Evolutionary conservation across 2,329 filamentous ascomycete genomes (phyloP).

Genomic region (Dichotomopilus funicola): DNA sequence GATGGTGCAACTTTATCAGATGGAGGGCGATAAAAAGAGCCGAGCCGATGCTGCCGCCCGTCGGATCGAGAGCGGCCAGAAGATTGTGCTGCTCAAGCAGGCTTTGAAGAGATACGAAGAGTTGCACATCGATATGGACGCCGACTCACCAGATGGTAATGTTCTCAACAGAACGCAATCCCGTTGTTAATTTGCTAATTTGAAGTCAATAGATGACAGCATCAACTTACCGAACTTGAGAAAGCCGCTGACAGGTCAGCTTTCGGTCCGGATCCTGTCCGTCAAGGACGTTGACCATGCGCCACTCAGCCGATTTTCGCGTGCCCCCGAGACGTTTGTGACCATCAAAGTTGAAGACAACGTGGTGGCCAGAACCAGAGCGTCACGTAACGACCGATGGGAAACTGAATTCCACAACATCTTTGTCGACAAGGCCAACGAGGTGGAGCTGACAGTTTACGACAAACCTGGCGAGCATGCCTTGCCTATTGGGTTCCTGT

Average conservation of each 20-base stretch:
- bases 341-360: slow-evolving; percentile 95
- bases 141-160: slow-evolving; percentile 75
- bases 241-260: slow-evolving; percentile 88
- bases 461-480: slow-evolving; percentile 89
- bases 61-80: slow-evolving; percentile 92
- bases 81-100: slow-evolving; percentile 92
- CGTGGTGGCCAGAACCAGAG: slow-evolving; percentile 79
- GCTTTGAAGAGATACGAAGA: slow-evolving; percentile 96
- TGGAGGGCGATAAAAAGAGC: slow-evolving; percentile 96
- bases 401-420: slow-evolving; percentile 85
- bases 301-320: slow-evolving; percentile 72
- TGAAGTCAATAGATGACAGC: slow-evolving; percentile 68
- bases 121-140: slow-evolving; percentile 87
- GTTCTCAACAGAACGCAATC: neutral
- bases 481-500: slow-evolving; percentile 88
- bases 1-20: slow-evolving; percentile 95
- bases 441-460: slow-evolving; percentile 95
- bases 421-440: slow-evolving; percentile 96
- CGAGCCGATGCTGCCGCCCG: slow-evolving; percentile 85
- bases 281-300: slow-evolving; percentile 95
- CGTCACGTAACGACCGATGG: slow-evolving; percentile 83
- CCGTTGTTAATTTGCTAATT: slow-evolving; percentile 4
- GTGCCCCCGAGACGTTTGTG: slow-evolving; percentile 91
- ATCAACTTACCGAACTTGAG: slow-evolving; percentile 91
- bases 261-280: slow-evolving; percentile 77